phyloP scores from a whole-genome alignment of 768 basidiomycete genomes.

The Tephrocybe rancida region DNA sequence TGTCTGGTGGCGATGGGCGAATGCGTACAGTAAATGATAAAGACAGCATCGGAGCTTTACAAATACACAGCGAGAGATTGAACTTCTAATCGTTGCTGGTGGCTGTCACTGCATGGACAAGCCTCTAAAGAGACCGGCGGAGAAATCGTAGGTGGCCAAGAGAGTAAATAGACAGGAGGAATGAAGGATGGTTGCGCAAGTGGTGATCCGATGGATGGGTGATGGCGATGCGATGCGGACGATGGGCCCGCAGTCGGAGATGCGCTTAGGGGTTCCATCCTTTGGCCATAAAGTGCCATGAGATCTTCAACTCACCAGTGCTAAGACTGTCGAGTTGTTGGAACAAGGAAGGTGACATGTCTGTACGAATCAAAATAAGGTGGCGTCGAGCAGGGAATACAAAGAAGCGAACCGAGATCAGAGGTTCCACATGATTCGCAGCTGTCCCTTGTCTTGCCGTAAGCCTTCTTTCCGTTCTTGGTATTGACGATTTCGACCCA shows the following conservation, averaged over 20 bases:
- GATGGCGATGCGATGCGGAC: conserved; percentile 5
- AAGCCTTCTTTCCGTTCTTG: conserved; percentile 50
- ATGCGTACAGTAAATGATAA: conserved; percentile 8
- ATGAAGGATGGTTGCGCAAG: not conserved
- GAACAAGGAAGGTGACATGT: conserved; percentile 70
- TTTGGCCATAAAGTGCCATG: conserved; percentile 62
- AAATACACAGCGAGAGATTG: conserved; percentile 13
- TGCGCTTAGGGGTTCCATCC: conserved; percentile 41
- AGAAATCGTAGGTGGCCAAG: not conserved
- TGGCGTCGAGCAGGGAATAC: not conserved
- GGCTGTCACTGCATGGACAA: conserved; percentile 11
- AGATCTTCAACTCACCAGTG: conserved; percentile 52
- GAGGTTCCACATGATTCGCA: conserved; percentile 54
- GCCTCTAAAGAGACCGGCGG: conserved; percentile 9
- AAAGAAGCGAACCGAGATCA: conserved; percentile 51
- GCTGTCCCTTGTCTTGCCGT: conserved; percentile 56
- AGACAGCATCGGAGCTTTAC: conserved; percentile 11
- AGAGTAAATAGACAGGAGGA: not conserved
- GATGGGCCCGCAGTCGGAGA: not conserved
- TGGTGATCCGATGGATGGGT: conserved; percentile 3
- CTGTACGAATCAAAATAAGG: conserved; percentile 31
- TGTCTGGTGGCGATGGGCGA: not conserved
- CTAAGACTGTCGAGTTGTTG: conserved; percentile 47
- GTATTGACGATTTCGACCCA: conserved; percentile 63
- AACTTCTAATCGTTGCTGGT: conserved; percentile 19